Base-by-base conservation (phyloP, 805 yeast species). In the Hanseniaspora mollemarum region DNA sequence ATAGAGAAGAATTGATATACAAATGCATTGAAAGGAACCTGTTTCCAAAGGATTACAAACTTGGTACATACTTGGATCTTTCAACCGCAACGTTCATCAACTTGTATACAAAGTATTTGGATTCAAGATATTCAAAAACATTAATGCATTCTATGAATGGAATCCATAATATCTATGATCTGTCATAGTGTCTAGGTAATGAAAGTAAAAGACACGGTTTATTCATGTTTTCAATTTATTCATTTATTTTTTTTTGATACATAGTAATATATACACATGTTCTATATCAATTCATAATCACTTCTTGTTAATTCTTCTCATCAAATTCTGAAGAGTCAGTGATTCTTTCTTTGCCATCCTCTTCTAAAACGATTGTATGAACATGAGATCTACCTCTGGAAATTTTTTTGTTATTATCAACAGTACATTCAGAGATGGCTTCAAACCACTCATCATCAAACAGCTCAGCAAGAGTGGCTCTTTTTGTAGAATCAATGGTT, bases 401-500 rank as follows among this genome's bases (percentile, higher is more conserved):
- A 1, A 70, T 59, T 24, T 59, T 57, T 12, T 71, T 73, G 46
- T 69, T 68, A 2, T 58, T 62, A 55, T 69, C 72, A 26, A 65
- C 60, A 3, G 88, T 80, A 64, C 92, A 83, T 57, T 74, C 71
- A 44, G 71, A 67, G 53, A 84, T 82, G 28, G 73, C 75, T 28
- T 63, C 59, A 51, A 83, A 80, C 92, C 92, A 84, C 43, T 75
- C 82, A 63, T 84, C 92, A 22, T 68, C 65, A 54, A 79, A 67
- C 9, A 84, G 74, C 29, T 82, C 87, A 28, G 74, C 74, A 60
- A 84, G 66, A 1, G 83, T 74, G 1, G 87, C 85, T 59, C 94
- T 73, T 53, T 72, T 68, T 1, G 53, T 52, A 10, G 83, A 80
- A 56, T 83, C 85, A 15, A 81, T 69, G 46, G 71, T 71, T 25